Evolutionary conservation across 2,329 filamentous ascomycete species (phyloP).

Genomic region (Xylariaceae sp.): DNA sequence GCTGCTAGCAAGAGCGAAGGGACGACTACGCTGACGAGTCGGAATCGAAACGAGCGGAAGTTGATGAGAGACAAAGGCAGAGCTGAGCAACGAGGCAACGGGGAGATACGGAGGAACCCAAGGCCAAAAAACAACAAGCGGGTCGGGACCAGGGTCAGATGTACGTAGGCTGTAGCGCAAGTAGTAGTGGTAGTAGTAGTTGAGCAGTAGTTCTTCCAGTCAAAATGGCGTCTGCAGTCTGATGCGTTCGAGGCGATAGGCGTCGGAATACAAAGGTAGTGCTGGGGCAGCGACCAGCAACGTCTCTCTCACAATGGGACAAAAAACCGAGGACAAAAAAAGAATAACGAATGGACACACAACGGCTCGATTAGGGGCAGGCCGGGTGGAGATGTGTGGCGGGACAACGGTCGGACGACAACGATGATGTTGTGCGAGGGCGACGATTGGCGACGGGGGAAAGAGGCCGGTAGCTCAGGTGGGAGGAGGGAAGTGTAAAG

Average conservation of each 20-base stretch:
- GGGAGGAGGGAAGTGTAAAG: background rate
- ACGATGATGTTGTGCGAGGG: background rate
- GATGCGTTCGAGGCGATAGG: too few relatives aligned
- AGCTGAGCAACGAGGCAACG: background rate
- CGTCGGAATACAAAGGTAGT: background rate
- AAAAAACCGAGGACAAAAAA: background rate
- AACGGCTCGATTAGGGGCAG: background rate
- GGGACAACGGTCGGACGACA: background rate
- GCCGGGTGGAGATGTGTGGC: background rate
- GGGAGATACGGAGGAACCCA: too few relatives aligned
- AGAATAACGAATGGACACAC: background rate
- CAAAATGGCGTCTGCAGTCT: too few relatives aligned
- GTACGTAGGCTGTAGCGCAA: too few relatives aligned
- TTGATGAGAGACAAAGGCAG: too few relatives aligned
- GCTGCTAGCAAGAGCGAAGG: too few relatives aligned
- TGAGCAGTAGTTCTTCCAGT: too few relatives aligned
- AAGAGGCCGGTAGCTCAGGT: background rate
- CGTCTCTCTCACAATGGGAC: background rate
- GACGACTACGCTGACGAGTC: too few relatives aligned
- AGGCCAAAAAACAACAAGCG: too few relatives aligned
- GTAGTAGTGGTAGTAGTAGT: too few relatives aligned
- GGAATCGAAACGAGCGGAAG: too few relatives aligned
- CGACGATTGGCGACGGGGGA: background rate
- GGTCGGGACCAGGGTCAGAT: too few relatives aligned
- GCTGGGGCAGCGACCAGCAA: background rate